Evolutionary conservation across 768 basidiomycete genomes (phyloP), one percentile per base, ranked within the genome.

Genomic region (Collybiopsis luxurians): DNA sequence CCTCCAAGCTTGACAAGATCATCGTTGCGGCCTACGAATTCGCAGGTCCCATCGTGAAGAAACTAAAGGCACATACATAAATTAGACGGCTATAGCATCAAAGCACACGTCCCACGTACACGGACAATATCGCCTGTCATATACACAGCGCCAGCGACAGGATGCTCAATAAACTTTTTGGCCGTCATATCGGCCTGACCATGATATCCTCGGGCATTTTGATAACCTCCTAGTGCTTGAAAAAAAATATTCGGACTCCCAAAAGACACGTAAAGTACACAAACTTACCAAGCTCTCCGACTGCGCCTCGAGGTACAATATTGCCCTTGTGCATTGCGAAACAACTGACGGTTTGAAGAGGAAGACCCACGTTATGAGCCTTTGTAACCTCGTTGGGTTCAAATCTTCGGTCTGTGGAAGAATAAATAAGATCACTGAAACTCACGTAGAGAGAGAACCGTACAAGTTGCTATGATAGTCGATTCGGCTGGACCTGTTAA

Each of bases 41-140:
- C 54, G 44, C 54, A 55, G 24, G 54, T 55, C 15, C 54, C 54
- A 21, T 55, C 54, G 26, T 55, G 54, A 28, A 55, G 43, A 43
- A 55, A 46, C 54, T 55, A 47, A n/a, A n/a, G n/a, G n/a, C 30
- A 19, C 9, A 54, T 21, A 31, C n/a, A 45, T 21, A 7, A 10
- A 17, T 9, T 19, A 45, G 19, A 7, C 23, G 9, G 10, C 9
- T 7, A 24, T 9, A n/a, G 9, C 43, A 10, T 10, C 9, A 45
- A 10, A 45, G 9, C 17, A 7, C 7, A 10, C 19, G 15, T 23
- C 24, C 6, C 5, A 47, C 54, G 26, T 31, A 55, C 54, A 15
- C 54, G 34, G 1, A 64, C 69, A 28, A 71, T 62, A n/a, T 71
- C 70, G 2, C 70, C 69, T 2, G 69, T 70, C 60, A 63, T 62